These are phyloP conservation scores for Ulmus americana DNA, from an alignment of 331 rosid genomes.

Conservation along the genomic window DNA sequence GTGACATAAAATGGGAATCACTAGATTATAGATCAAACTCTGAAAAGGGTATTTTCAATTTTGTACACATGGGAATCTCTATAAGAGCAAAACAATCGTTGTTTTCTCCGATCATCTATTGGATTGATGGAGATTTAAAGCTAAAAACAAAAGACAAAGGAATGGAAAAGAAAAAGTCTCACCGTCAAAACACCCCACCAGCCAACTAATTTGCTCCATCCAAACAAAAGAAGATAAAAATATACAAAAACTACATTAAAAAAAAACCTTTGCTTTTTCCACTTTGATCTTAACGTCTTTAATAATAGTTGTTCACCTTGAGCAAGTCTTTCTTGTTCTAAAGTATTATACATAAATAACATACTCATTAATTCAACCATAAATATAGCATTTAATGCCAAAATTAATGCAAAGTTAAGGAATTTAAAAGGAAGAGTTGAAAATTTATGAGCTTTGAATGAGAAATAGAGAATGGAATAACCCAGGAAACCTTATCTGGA, in stretches of 20 bases:
- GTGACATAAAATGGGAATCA: background rate
- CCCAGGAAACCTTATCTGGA: conserved; percentile 39
- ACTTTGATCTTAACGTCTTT: too few species aligned
- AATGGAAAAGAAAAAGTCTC: background rate
- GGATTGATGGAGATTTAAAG: too few species aligned
- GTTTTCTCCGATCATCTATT: background rate
- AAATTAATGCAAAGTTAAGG: too few species aligned
- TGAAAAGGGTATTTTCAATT: background rate
- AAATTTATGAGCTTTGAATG: background rate
- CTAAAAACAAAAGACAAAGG: background rate
- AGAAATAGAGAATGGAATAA: background rate
- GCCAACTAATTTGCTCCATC: background rate
- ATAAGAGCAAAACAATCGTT: background rate
- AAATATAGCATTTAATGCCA: too few species aligned
- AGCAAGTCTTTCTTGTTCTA: background rate
- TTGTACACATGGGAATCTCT: background rate
- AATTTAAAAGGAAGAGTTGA: background rate
- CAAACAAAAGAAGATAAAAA: background rate
- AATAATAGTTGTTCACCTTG: too few species aligned
- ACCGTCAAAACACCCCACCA: background rate
- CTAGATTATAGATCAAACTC: background rate
- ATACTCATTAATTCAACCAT: background rate
- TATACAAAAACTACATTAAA: background rate
- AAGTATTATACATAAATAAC: background rate
- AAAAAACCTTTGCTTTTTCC: background rate